These are phyloP conservation scores for Erythrobasidium hasegawianum DNA, from an alignment of 1,284 basidiomycete species.

Conservation along the genomic window DNA sequence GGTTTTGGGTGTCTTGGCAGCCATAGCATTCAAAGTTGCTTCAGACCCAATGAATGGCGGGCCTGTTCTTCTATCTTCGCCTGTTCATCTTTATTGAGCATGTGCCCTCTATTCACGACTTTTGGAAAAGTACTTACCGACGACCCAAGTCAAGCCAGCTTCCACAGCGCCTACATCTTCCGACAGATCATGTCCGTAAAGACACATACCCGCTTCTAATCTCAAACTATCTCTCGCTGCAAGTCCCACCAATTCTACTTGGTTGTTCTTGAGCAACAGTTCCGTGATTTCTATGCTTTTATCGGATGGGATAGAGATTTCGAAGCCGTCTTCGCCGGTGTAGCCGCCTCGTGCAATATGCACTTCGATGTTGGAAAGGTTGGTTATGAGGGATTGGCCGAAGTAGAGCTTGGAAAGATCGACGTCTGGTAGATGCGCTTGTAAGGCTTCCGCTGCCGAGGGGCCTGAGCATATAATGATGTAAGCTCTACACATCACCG, in stretches of 20 bases:
- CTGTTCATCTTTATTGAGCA: slow-evolving; percentile 50
- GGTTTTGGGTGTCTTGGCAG: slow-evolving; percentile 66
- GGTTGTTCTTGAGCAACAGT: slow-evolving; percentile 58
- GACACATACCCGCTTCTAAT: slow-evolving; percentile 95
- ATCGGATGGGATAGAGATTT: slow-evolving; percentile 85
- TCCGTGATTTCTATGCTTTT: slow-evolving; percentile 69
- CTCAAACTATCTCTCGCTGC: slow-evolving; percentile 90
- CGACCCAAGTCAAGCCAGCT: slow-evolving; percentile 86
- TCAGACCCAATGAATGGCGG: slow-evolving; percentile 79
- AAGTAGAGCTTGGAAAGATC: slow-evolving; percentile 73
- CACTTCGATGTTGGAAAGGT: slow-evolving; percentile 63
- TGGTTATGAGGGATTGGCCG: slow-evolving; percentile 72
- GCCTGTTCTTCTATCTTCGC: slow-evolving; percentile 70
- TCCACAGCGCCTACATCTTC: slow-evolving; percentile 83
- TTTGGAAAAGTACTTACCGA: slow-evolving; percentile 64
- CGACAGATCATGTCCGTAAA: slow-evolving; percentile 91
- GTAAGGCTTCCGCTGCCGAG: slow-evolving; percentile 55
- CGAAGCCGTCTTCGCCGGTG: slow-evolving; percentile 98
- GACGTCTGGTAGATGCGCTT: slow-evolving; percentile 36
- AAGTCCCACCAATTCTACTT: slow-evolving; percentile 82
- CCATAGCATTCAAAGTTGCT: slow-evolving; percentile 72
- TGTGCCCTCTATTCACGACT: too few relatives aligned
- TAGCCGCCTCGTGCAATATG: slow-evolving; percentile 97
- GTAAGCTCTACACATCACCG: too few relatives aligned
- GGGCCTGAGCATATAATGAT: slow-evolving; percentile 68